These are phyloP conservation scores for Leucoagaricus sp. DNA, from an alignment of 1,284 basidiomycete genomes.

Conservation along the genomic window DNA sequence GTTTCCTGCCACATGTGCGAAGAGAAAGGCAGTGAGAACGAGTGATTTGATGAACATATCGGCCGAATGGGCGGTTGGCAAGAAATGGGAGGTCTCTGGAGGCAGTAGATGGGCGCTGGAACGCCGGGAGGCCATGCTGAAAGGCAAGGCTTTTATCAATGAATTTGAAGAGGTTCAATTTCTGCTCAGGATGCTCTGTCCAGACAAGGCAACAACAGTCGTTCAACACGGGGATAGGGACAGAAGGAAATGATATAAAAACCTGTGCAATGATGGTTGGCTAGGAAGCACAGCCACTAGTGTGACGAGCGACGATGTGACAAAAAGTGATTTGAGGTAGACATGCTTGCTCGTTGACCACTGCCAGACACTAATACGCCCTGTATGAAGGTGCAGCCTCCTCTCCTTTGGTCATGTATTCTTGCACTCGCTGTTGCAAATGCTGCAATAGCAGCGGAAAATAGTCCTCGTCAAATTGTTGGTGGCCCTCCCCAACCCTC, in stretches of 20 bases:
- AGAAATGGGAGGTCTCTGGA: no score
- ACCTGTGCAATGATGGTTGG: conserved; percentile 13
- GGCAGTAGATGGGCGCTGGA: no score
- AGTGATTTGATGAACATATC: no score
- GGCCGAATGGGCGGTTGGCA: no score
- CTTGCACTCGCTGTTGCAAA: conserved; percentile 26
- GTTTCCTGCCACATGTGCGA: no score
- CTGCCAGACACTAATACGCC: conserved; percentile 12
- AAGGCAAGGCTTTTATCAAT: no score
- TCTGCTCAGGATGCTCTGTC: no score
- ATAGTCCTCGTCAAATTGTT: conserved; percentile 15
- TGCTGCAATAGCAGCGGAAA: conserved; percentile 23
- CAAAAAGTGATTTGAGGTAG: not conserved
- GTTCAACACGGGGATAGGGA: no score
- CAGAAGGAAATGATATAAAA: not conserved
- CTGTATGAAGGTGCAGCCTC: conserved; percentile 17
- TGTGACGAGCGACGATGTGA: conserved; percentile 1
- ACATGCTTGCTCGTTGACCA: not conserved
- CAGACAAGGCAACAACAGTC: no score
- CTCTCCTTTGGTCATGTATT: conserved; percentile 28
- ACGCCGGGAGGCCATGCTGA: no score
- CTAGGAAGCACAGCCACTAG: conserved; percentile 17
- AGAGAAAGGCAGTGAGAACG: no score
- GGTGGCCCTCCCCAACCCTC: not conserved
- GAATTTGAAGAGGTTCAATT: no score